Percentiles rank a stretch among this genome's conserved stretches.
These are phyloP conservation scores for Pleurotus salmoneostramineus DNA, from an alignment of 768 basidiomycete genomes.

Conservation along the genomic window DNA sequence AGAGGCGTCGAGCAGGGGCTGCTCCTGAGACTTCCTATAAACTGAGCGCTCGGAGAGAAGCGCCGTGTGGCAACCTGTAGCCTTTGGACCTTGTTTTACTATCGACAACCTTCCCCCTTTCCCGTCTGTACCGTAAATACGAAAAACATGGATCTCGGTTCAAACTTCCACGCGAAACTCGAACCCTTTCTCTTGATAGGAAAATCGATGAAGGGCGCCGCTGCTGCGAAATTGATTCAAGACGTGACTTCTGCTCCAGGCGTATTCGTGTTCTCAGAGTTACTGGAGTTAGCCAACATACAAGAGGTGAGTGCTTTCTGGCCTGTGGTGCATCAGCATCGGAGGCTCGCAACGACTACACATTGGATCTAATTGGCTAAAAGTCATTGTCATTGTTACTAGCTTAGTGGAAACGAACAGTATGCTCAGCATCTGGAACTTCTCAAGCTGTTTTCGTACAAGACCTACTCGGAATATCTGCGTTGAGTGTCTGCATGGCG, in stretches of 20 bases:
- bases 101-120: no score
- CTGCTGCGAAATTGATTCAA: slow-evolving; percentile 83
- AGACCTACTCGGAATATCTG: slow-evolving; percentile 80
- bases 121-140: no score
- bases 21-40: no score
- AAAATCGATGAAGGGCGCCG: slow-evolving; percentile 88
- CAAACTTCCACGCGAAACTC: slow-evolving; percentile 62
- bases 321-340: background rate
- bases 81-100: no score
- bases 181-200: slow-evolving; percentile 92
- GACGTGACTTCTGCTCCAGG: slow-evolving; percentile 88
- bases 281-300: slow-evolving; percentile 79
- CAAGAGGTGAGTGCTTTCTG: slow-evolving; percentile 58
- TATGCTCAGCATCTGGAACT: slow-evolving; percentile 58
- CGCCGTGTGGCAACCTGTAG: no score
- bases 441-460: slow-evolving; percentile 87
- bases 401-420: slow-evolving; percentile 70
- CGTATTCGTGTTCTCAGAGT: slow-evolving; percentile 88
- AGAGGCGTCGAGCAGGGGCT: no score
- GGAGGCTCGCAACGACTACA: background rate
- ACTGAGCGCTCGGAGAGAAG: no score
- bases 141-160: slow-evolving; percentile 53
- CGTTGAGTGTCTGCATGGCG: slow-evolving; percentile 33
- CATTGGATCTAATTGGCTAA: no score
- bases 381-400: slow-evolving; percentile 3